Evolutionary conservation across 2,329 filamentous ascomycete species (phyloP).

Genomic region (Aspergillus luchuensis): DNA sequence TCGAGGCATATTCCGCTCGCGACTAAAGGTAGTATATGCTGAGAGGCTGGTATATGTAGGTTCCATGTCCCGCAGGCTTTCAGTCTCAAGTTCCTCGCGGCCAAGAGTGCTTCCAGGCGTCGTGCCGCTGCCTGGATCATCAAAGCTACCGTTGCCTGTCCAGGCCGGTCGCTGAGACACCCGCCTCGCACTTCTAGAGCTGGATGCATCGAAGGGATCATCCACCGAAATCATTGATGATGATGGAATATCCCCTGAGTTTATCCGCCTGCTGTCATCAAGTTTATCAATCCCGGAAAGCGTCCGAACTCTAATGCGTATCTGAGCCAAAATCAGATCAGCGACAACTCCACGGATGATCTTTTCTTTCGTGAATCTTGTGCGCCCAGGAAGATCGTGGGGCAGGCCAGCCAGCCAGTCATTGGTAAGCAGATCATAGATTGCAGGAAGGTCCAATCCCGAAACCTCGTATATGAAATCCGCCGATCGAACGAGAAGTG

Average conservation of each 20-base stretch:
- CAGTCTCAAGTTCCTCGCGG: background rate
- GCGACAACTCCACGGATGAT: constrained; percentile 38
- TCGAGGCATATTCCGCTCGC: constrained; percentile 22
- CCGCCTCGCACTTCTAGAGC: background rate
- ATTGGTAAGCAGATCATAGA: constrained; percentile 41
- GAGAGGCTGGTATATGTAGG: constrained; percentile 27
- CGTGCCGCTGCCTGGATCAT: background rate
- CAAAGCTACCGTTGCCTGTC: background rate
- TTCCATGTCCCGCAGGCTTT: background rate
- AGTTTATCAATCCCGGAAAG: background rate
- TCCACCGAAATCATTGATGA: background rate
- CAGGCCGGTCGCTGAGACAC: background rate
- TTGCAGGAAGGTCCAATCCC: constrained; percentile 25
- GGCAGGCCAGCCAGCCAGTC: constrained; percentile 41
- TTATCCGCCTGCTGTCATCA: background rate
- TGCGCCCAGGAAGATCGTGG: constrained; percentile 35
- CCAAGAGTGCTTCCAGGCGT: background rate
- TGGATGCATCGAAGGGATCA: background rate
- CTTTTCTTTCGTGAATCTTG: constrained; percentile 43
- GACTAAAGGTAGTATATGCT: constrained; percentile 33
- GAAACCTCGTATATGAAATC: constrained; percentile 11
- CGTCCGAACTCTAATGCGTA: constrained; percentile 26
- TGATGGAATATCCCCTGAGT: background rate
- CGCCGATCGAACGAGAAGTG: constrained; percentile 16
- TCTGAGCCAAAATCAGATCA: constrained; percentile 40